Base-by-base conservation (phyloP, 2,329 filamentous ascomycete species). In the Mycosphaerella arachidis region DNA sequence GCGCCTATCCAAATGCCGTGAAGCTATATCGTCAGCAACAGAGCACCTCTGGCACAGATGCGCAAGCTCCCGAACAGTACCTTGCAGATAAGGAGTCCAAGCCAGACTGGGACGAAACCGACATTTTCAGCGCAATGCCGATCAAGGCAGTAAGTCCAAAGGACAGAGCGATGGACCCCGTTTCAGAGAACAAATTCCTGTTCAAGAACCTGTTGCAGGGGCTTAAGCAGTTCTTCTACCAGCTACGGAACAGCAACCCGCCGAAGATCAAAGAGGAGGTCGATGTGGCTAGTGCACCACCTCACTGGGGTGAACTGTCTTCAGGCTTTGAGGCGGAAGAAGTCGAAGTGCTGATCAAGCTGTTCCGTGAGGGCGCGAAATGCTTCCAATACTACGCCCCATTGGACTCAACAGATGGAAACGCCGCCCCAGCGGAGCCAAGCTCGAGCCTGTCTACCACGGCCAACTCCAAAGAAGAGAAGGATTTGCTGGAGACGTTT, bases 251-350 rank as follows among this genome's bases (percentile, higher is more conserved):
- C 10, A 97, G 93, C 76, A 97, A 99, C 71, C 87, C 88, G 0
- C 70, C 75, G 2, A 75, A 78, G 53, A 75, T 80, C 57, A 79
- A 80, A 63, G 77, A 80, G 6, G 77, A 79, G 58, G 87, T 96
- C 51, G 93, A 97, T 62, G 80, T 85, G 3, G 83, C 84, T 24
- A 92, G 89, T 68, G 90, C 90, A 1, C 93, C 94, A 0, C 78
- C 87, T 3, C 95, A 97, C 71, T 99, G 94, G 94, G 84, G 90
- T 58, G 95, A 99, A 67, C 91, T 97, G 0, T 95, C 93, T 0
- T 96, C 91, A 71, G 94, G 95, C 0, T 99, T 97, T 76, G 93
- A 92, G 53, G 92, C 95, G 0, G 95, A 99, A 75, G 95, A 99
- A 73, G 93, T 97, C 50, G 87, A 92, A 66, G 92, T 99, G 29